phyloP scores from a whole-genome alignment of 495 filamentous ascomycete species.

The Massariosphaeria phaeospora region DNA sequence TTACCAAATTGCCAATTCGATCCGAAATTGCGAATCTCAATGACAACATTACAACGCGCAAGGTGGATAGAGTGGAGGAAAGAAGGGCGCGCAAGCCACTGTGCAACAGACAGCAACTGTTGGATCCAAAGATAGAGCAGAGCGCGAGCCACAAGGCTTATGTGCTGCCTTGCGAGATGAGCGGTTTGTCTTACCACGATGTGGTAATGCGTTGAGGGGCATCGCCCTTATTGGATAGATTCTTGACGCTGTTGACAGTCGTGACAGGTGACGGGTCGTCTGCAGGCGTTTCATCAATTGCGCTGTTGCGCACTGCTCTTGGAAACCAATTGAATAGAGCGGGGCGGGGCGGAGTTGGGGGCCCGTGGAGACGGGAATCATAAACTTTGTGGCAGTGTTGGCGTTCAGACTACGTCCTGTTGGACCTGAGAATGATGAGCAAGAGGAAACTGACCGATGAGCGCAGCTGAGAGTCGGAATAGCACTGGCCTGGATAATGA shows the following conservation, averaged over 20 bases:
- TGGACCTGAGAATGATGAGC: not conserved
- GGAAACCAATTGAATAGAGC: constrained; percentile 10
- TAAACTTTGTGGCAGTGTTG: too few species aligned
- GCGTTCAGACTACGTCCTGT: too few species aligned
- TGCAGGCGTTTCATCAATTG: constrained; percentile 12
- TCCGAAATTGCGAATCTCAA: constrained; percentile 20
- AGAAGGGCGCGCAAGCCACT: constrained; percentile 9
- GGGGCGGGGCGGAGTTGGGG: not conserved
- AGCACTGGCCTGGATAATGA: not conserved
- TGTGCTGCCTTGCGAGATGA: constrained; percentile 9
- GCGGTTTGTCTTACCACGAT: constrained; percentile 13
- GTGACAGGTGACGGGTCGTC: constrained; percentile 17
- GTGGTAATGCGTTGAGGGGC: constrained; percentile 1
- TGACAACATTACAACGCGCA: not conserved
- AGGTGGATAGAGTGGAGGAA: not conserved
- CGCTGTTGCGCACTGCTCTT: not conserved
- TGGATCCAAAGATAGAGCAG: constrained; percentile 8
- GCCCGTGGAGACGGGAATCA: constrained; percentile 2
- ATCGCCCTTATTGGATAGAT: not conserved
- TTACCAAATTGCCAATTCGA: constrained; percentile 26
- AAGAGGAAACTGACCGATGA: not conserved
- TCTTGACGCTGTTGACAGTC: constrained; percentile 13
- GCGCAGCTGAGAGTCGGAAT: not conserved
- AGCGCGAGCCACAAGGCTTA: constrained; percentile 20
- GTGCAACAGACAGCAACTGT: constrained; percentile 3